These are phyloP conservation scores for Myriosclerotinia curreyana DNA, from an alignment of 2,329 filamentous ascomycete species.

Conservation along the genomic window DNA sequence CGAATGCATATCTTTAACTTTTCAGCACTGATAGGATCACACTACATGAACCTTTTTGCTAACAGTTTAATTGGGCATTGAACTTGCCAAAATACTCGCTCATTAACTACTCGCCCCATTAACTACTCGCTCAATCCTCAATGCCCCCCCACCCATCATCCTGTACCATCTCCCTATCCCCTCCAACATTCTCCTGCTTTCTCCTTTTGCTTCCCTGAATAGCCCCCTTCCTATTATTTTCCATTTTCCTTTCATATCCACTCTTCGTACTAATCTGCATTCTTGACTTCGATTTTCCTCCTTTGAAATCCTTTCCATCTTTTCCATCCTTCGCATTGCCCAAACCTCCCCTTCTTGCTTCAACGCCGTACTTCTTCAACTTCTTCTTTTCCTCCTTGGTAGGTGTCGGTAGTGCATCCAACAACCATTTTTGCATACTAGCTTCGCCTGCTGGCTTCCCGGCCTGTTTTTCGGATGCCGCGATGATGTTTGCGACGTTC, in stretches of 20 bases:
- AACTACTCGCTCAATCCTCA: constrained; percentile 40
- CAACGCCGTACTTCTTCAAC: constrained; percentile 77
- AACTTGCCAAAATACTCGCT: neutral
- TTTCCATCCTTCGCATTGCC: constrained; percentile 44
- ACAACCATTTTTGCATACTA: constrained; percentile 76
- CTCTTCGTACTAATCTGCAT: constrained; percentile 78
- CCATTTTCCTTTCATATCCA: constrained; percentile 66
- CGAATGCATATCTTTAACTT: neutral
- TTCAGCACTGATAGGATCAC: neutral
- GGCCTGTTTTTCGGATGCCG: constrained; percentile 71
- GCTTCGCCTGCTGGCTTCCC: constrained; percentile 50
- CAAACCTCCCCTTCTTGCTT: constrained; percentile 55
- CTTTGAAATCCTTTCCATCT: constrained; percentile 35
- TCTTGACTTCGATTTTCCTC: constrained; percentile 32
- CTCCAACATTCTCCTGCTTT: constrained; percentile 41
- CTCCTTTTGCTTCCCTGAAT: constrained; percentile 58
- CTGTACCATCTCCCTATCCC: constrained; percentile 28
- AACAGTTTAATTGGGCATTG: neutral
- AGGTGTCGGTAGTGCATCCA: constrained; percentile 81
- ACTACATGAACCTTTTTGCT: neutral
- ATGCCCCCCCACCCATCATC: constrained; percentile 49
- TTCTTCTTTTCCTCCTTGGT: constrained; percentile 80
- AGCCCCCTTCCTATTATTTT: constrained; percentile 63
- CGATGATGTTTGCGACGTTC: constrained; percentile 89
- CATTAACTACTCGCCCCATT: neutral